A percentile compares a stretch with the other conserved stretches of the same genome.
Conservation (phyloP, 202 grass and related monocot genomes). For the Alloteropsis angusta region DNA sequence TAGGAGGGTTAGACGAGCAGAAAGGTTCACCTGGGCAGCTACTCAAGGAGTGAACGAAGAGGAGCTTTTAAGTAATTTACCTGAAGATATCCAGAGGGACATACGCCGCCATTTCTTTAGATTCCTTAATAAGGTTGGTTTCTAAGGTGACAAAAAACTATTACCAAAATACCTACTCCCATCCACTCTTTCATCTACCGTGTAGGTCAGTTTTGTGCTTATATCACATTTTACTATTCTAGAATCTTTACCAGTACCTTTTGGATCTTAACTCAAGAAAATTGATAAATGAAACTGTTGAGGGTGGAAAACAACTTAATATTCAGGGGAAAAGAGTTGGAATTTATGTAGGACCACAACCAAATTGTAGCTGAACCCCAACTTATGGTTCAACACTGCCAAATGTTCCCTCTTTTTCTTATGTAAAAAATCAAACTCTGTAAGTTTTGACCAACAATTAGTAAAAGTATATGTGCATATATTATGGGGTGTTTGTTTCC, state of each 20-base stretch:
- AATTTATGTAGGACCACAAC: neutral
- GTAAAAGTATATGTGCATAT: neutral
- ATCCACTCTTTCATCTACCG: neutral
- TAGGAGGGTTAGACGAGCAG: conserved; percentile 76
- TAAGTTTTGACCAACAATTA: neutral
- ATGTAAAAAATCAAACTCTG: neutral
- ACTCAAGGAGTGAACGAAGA: conserved; percentile 91
- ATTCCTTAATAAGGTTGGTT: conserved; percentile 72
- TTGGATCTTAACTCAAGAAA: neutral
- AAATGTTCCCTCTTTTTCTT: neutral
- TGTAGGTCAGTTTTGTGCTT: neutral
- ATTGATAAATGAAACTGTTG: neutral
- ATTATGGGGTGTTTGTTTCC: no score
- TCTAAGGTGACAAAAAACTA: neutral
- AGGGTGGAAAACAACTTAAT: neutral
- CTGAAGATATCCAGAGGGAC: conserved; percentile 92
- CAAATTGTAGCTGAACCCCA: neutral
- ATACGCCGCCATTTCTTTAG: conserved; percentile 85
- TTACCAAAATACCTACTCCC: neutral
- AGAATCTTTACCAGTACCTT: neutral
- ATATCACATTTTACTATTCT: neutral
- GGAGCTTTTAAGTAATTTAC: conserved; percentile 77
- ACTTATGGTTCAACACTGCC: neutral
- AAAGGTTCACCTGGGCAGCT: conserved; percentile 93
- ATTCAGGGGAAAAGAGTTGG: neutral